Base-by-base conservation (phyloP, 202 grass and related monocot species). In the Dendrocalamus latiflorus region DNA sequence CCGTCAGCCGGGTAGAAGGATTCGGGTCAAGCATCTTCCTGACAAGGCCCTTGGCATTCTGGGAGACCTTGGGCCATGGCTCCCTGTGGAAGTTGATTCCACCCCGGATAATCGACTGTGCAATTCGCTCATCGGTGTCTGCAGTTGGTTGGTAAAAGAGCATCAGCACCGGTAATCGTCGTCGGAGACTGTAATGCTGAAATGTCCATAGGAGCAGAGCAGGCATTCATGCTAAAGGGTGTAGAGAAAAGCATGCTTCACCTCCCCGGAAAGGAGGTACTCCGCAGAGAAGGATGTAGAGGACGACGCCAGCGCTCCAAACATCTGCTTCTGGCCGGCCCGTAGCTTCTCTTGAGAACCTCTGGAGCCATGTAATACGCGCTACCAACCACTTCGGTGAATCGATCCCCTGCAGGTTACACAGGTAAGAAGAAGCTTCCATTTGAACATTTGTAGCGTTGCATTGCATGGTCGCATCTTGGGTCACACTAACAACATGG, bases 211-310 rank as follows among this genome's bases (percentile, higher is more conserved):
- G 25, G n/a, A n/a, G n/a, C n/a, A n/a, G 57, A 10, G 37, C 39
- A 33, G 51, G 20, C 54, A 5, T 26, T 26, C 74, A 49, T 61
- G 68, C 58, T 33, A 51, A 39, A 36, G 58, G 36, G 17, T 36
- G 33, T 67, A 4, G 45, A 55, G 18, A 22, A 53, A 13, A 26
- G 78, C 30, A n/a, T 28, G 9, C n/a, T n/a, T n/a, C 78, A 94
- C 94, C 92, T 94, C 92, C 92, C 94, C 94, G 90, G 74, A 97
- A 97, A 36, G 95, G 92, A 72, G 92, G 92, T n/a, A n/a, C n/a
- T n/a, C n/a, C n/a, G n/a, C n/a, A n/a, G n/a, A n/a, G n/a, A n/a
- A n/a, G n/a, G n/a, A 97, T 93, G 88, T 97, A 91, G 74, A 97
- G 90, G 79, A 97, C 93, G 81, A 97, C 79, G 2, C 92, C 95